Evolutionary conservation across 371 early-diverging fungal genomes (phyloP).

Genomic region (Mucor plumbeus): DNA sequence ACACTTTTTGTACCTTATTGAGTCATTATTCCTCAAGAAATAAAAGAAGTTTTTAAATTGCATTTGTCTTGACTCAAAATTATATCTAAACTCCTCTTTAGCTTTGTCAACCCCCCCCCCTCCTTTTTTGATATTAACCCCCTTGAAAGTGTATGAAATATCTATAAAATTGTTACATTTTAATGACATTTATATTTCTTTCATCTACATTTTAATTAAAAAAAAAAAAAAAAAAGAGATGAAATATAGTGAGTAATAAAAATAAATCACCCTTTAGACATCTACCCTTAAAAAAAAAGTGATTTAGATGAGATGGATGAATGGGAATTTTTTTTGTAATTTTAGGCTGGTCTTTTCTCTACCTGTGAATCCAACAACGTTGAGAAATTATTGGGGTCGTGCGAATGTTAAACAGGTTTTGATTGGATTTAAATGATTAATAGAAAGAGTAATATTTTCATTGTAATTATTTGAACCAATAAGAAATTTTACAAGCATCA

Average conservation of each 20-base stretch:
- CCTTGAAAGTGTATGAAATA: neutral
- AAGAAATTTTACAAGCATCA: neutral
- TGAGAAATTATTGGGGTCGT: conserved; percentile 13
- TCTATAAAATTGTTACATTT: neutral
- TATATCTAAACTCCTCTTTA: conserved; percentile 8
- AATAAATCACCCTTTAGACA: neutral
- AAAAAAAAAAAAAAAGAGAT: neutral
- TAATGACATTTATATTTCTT: neutral
- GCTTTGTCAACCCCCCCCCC: no score
- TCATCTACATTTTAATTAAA: neutral
- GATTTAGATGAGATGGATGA: conserved; percentile 8
- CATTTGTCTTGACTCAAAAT: neutral
- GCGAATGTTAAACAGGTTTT: conserved; percentile 5
- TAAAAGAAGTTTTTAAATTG: neutral
- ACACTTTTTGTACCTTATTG: conserved; percentile 9
- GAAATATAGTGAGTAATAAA: neutral
- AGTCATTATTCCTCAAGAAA: conserved; percentile 7
- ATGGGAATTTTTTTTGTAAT: neutral
- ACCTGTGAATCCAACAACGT: conserved; percentile 3
- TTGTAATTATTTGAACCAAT: neutral
- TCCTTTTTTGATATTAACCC: neutral
- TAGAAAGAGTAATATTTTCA: neutral
- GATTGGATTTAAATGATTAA: neutral
- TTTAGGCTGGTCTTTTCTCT: conserved; percentile 7
- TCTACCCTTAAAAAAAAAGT: neutral